Percentiles rank a stretch among this genome's conserved stretches.
phyloP scores from a whole-genome alignment of 345 rosid genomes.

The Limnanthes douglasii region DNA sequence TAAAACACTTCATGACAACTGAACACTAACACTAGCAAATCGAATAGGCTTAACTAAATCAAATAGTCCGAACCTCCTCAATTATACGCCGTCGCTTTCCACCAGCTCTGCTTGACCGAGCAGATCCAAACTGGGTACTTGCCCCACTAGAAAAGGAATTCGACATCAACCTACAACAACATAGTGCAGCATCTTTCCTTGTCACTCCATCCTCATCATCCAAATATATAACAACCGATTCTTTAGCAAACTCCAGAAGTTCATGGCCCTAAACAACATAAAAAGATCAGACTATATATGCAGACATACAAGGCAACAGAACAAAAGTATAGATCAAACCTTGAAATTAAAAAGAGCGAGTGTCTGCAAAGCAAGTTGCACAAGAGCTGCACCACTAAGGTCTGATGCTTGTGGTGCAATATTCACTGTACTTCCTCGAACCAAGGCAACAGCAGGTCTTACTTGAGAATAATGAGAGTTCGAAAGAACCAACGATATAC shows the following conservation, averaged over 20 bases:
- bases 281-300: conserved; percentile 11
- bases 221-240: conserved; percentile 71
- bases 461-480: conserved; percentile 56
- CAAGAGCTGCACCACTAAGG: conserved; percentile 47
- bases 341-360: conserved; percentile 86
- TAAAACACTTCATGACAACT: not conserved
- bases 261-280: conserved; percentile 43
- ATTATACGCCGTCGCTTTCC: conserved; percentile 70
- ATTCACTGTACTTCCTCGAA: conserved; percentile 40
- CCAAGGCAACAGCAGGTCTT: conserved; percentile 36
- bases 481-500: conserved; percentile 76
- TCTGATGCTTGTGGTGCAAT: conserved; percentile 51
- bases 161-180: conserved; percentile 82
- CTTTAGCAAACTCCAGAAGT: conserved; percentile 90
- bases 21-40: conserved; percentile 1
- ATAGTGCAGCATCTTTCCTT: conserved; percentile 86
- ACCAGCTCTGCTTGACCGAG: conserved; percentile 63
- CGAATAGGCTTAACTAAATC: not conserved
- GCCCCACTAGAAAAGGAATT: conserved; percentile 54
- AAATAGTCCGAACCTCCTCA: conserved; percentile 54
- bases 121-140: conserved; percentile 55
- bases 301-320: conserved; percentile 1
- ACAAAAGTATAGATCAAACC: conserved; percentile 24
- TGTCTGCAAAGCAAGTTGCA: conserved; percentile 96
- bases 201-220: conserved; percentile 90